These are phyloP conservation scores for Magnusiomyces sp. DNA, from an alignment of 1,139 yeast species.

Conservation along the genomic window DNA sequence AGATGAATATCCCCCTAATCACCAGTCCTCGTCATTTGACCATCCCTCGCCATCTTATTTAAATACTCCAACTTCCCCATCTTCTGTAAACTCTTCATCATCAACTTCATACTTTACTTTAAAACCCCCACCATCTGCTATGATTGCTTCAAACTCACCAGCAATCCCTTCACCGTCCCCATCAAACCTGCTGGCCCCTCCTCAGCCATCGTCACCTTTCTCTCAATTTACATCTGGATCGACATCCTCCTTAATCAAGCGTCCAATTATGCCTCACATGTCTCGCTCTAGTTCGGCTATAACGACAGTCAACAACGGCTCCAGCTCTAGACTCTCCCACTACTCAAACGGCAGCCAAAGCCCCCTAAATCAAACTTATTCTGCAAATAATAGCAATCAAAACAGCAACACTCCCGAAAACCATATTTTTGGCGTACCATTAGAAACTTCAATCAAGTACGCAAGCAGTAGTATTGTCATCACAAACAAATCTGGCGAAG, in stretches of 20 bases:
- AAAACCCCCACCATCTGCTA: background rate
- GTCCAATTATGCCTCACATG: constrained; percentile 28
- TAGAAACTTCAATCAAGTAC: constrained; percentile 58
- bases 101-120: background rate
- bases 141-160: background rate
- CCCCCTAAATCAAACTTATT: constrained; percentile 4
- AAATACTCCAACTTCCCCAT: constrained; percentile 1
- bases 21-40: constrained; percentile 25
- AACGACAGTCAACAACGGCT: constrained; percentile 6
- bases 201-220: constrained; percentile 18
- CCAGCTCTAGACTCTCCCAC: background rate
- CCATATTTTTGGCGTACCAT: constrained; percentile 78
- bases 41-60: constrained; percentile 5
- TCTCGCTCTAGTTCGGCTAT: constrained; percentile 25
- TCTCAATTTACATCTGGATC: constrained; percentile 18
- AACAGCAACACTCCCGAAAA: constrained; percentile 8
- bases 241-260: constrained; percentile 7
- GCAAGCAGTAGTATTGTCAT: constrained; percentile 73
- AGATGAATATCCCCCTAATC: constrained; percentile 23
- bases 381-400: constrained; percentile 14
- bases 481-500: constrained; percentile 41
- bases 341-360: background rate
- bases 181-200: background rate
- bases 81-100: constrained; percentile 1
- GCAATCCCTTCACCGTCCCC: background rate